phyloP scores from a whole-genome alignment of 345 rosid species.

The Lumnitzera racemosa region DNA sequence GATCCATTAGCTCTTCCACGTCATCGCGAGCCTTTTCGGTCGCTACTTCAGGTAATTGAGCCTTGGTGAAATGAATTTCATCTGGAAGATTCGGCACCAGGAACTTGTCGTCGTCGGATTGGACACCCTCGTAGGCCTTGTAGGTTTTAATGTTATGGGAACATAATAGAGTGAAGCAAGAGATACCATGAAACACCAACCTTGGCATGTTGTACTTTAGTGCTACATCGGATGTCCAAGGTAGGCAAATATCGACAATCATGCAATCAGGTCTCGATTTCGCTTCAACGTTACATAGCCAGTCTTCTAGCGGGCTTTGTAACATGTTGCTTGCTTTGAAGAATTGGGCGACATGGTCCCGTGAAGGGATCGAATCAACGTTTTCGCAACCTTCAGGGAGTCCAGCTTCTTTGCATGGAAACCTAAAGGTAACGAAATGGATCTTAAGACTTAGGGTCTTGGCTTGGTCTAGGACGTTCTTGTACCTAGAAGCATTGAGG shows the following conservation, averaged over 20 bases:
- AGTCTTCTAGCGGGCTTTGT: constrained; percentile 9
- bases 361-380: constrained; percentile 24
- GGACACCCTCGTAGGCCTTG: constrained; percentile 3
- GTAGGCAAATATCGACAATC: constrained; percentile 20
- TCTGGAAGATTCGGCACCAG: constrained; percentile 20
- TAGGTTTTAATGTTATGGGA: constrained; percentile 4
- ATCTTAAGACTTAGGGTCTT: not conserved
- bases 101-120: constrained; percentile 11
- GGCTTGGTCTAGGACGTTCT: constrained; percentile 5
- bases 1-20: constrained; percentile 1
- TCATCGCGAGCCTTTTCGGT: not conserved
- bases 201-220: constrained; percentile 17
- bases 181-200: constrained; percentile 20
- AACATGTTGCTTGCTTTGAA: constrained; percentile 17
- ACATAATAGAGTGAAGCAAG: constrained; percentile 27
- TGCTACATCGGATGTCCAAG: constrained; percentile 22
- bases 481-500: constrained; percentile 13
- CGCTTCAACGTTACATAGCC: constrained; percentile 2
- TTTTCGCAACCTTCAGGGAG: constrained; percentile 27
- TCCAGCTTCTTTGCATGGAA: constrained; percentile 22
- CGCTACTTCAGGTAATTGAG: constrained; percentile 10
- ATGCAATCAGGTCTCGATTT: constrained; percentile 17
- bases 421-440: constrained; percentile 7
- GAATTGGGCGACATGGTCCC: constrained; percentile 6
- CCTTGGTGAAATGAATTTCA: constrained; percentile 11